Evolutionary conservation across 2,329 filamentous ascomycete genomes (phyloP).

Genomic region (Aspergillus sp.): DNA sequence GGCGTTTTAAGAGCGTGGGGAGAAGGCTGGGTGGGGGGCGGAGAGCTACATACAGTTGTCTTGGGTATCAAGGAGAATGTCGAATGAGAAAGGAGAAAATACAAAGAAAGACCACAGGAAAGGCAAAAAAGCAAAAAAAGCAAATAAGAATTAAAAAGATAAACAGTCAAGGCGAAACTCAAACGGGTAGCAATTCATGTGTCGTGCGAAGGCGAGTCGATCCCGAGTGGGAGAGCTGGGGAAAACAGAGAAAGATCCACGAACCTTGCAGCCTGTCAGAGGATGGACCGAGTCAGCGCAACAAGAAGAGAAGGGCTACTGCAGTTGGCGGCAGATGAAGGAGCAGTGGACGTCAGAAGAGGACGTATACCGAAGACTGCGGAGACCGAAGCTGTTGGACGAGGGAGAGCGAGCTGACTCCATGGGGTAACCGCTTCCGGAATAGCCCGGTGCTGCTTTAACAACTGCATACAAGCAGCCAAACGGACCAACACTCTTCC

Average conservation of each 20-base stretch:
- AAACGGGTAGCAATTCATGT: slow-evolving; percentile 8
- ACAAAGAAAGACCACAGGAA: background rate
- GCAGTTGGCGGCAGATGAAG: background rate
- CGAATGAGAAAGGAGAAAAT: background rate
- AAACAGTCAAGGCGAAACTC: slow-evolving; percentile 9
- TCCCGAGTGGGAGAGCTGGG: slow-evolving; percentile 2
- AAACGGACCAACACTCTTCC: too few species aligned
- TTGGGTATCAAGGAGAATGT: background rate
- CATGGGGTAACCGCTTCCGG: slow-evolving; percentile 1
- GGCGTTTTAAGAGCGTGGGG: slow-evolving; percentile 14
- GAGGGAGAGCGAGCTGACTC: background rate
- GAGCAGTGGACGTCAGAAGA: background rate
- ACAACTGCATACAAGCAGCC: too few species aligned
- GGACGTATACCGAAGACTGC: background rate
- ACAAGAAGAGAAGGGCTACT: slow-evolving; percentile 1
- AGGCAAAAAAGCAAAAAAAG: background rate
- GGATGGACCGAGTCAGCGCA: background rate
- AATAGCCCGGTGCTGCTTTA: slow-evolving; percentile 5
- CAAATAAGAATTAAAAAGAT: slow-evolving; percentile 1
- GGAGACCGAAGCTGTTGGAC: background rate
- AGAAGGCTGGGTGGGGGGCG: slow-evolving; percentile 14
- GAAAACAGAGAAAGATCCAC: slow-evolving; percentile 8
- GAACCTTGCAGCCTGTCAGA: slow-evolving; percentile 9
- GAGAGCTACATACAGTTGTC: slow-evolving; percentile 10
- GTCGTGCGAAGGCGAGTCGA: slow-evolving; percentile 10